Evolutionary conservation across 2,329 filamentous ascomycete species (phyloP).

Genomic region (Keithomyces neogunnii): DNA sequence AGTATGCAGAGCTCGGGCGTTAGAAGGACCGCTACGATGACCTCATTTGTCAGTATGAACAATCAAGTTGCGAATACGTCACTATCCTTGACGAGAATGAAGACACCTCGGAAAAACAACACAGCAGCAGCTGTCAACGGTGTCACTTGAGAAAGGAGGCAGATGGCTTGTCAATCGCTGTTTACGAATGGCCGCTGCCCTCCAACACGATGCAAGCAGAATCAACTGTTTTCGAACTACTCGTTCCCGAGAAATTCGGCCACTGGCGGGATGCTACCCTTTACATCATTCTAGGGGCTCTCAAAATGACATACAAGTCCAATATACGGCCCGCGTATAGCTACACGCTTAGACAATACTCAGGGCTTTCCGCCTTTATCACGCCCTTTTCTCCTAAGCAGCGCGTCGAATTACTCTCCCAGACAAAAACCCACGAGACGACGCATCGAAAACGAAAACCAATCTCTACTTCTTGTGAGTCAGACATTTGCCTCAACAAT

Average conservation of each 20-base stretch:
- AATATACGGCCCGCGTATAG: neutral
- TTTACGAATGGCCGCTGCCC: slow-evolving; percentile 52
- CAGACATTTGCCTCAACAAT: slow-evolving; percentile 15
- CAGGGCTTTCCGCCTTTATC: slow-evolving; percentile 2
- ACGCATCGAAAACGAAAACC: slow-evolving; percentile 7
- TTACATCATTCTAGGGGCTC: slow-evolving; percentile 30
- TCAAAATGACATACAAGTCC: slow-evolving; percentile 15
- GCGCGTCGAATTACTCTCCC: slow-evolving; percentile 13
- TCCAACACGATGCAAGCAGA: slow-evolving; percentile 22
- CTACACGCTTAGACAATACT: slow-evolving; percentile 8
- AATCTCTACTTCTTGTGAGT: neutral
- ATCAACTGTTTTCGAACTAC: slow-evolving; percentile 45
- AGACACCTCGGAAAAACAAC: neutral
- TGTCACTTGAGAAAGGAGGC: slow-evolving; percentile 27
- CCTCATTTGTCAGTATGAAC: slow-evolving; percentile 8
- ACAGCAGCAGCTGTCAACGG: slow-evolving; percentile 21
- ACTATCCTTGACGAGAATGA: neutral
- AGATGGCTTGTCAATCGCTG: slow-evolving; percentile 28
- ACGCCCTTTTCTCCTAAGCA: neutral
- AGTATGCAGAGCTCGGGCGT: slow-evolving; percentile 8
- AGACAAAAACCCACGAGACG: slow-evolving; percentile 10
- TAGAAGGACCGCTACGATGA: slow-evolving; percentile 4
- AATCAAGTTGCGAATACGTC: slow-evolving; percentile 5
- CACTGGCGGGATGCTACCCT: slow-evolving; percentile 41
- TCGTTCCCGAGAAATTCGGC: slow-evolving; percentile 29